These are phyloP conservation scores for Fusarium hostae DNA, from an alignment of 2,329 filamentous ascomycete species.

Conservation along the genomic window DNA sequence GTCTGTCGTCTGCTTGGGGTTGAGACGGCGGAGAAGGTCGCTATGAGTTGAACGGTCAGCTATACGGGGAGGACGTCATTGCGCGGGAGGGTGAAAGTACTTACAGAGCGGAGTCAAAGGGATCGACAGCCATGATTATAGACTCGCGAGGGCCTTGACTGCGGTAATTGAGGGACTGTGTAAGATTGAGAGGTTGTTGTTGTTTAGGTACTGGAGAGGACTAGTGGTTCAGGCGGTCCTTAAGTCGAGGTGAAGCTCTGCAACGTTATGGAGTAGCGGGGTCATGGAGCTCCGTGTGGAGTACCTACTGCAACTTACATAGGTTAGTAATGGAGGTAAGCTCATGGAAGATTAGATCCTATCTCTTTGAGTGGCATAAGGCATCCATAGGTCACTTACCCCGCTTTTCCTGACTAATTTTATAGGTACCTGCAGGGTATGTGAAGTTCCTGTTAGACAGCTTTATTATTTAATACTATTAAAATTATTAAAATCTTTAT, in stretches of 20 bases:
- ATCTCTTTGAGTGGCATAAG: too few relatives aligned
- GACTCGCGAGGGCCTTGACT: not conserved
- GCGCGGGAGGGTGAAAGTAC: constrained; percentile 42
- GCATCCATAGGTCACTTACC: too few relatives aligned
- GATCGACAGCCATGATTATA: constrained; percentile 65
- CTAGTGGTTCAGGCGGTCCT: constrained; percentile 6
- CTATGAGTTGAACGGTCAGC: constrained; percentile 58
- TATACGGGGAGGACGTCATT: constrained; percentile 3
- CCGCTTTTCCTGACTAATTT: too few relatives aligned
- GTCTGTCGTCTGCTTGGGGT: constrained; percentile 88
- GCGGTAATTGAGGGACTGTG: not conserved
- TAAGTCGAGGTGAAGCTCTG: constrained; percentile 33
- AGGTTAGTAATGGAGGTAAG: not conserved
- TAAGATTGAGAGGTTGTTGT: not conserved
- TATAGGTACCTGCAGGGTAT: too few relatives aligned
- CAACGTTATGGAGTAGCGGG: constrained; percentile 41
- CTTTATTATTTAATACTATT: too few relatives aligned
- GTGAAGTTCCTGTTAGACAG: too few relatives aligned
- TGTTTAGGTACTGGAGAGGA: not conserved
- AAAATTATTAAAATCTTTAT: too few relatives aligned
- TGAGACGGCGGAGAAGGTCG: constrained; percentile 96
- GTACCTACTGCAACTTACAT: constrained; percentile 24
- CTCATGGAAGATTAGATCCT: not conserved
- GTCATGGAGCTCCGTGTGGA: constrained; percentile 37
- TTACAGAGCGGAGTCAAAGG: constrained; percentile 82